Evolutionary conservation across 495 filamentous ascomycete species (phyloP).

Genomic region (Massariosphaeria phaeospora): DNA sequence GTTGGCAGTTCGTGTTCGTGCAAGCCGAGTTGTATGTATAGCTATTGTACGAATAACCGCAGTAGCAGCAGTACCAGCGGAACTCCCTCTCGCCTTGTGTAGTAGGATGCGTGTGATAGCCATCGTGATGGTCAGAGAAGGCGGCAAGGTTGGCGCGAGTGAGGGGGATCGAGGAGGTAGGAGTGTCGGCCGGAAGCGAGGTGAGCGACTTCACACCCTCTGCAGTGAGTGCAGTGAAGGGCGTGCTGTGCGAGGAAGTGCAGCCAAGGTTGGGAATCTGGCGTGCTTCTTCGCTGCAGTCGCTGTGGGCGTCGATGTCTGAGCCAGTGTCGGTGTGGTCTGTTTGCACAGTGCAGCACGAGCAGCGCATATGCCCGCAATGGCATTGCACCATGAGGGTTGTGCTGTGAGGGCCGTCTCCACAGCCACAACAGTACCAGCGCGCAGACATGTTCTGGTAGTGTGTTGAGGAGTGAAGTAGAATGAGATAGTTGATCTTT

Average conservation of each 20-base stretch:
- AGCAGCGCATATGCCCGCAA: not conserved
- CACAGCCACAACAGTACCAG: too few species aligned
- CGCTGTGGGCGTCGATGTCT: not conserved
- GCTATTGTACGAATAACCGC: not conserved
- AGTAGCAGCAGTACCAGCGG: slow-evolving; percentile 6
- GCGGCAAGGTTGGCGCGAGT: not conserved
- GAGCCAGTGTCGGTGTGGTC: not conserved
- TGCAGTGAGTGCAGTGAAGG: too few species aligned
- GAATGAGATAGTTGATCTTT: too few species aligned
- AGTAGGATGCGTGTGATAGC: not conserved
- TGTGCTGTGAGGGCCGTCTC: too few species aligned
- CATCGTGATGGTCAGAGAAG: not conserved
- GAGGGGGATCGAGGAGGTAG: not conserved
- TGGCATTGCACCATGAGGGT: too few species aligned
- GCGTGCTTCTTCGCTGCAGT: not conserved
- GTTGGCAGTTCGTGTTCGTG: not conserved
- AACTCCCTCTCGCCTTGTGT: not conserved
- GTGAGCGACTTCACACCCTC: too few species aligned
- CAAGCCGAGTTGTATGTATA: not conserved
- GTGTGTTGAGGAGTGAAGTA: too few species aligned
- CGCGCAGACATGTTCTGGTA: too few species aligned
- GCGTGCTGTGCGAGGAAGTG: too few species aligned
- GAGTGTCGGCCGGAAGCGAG: too few species aligned
- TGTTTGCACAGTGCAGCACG: not conserved
- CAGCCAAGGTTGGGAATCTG: too few species aligned